These are phyloP conservation scores for Moesziomyces antarcticus DNA, from an alignment of 1,284 basidiomycete species.

Conservation along the genomic window DNA sequence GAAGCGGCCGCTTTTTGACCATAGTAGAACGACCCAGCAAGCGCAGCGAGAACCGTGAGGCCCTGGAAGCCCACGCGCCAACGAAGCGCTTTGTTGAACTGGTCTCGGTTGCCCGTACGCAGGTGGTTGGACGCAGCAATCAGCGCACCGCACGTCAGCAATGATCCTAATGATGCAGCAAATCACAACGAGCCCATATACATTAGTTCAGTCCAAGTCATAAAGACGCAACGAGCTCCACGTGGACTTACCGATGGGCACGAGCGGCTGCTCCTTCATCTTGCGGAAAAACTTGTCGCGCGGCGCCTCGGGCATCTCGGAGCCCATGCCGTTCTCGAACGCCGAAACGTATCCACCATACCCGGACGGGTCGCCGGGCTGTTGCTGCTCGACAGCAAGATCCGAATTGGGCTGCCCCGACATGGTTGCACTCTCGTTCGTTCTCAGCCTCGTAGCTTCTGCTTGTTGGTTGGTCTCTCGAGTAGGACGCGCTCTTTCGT, in stretches of 20 bases:
- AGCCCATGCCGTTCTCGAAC: conserved; percentile 3
- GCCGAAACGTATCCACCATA: background rate
- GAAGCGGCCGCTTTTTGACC: conserved; percentile 33
- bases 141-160: conserved; percentile 62
- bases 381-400: conserved; percentile 36
- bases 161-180: conserved; percentile 45
- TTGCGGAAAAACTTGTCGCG: conserved; percentile 62
- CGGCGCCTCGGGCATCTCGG: conserved; percentile 40
- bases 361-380: conserved; percentile 23
- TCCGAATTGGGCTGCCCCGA: conserved; percentile 37
- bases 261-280: conserved; percentile 63
- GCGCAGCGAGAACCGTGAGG: conserved; percentile 62
- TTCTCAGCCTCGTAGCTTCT: background rate
- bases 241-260: conserved; percentile 62
- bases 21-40: conserved; percentile 60
- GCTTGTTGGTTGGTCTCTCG: too few relatives aligned
- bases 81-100: conserved; percentile 63
- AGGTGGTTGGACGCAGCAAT: conserved; percentile 62
- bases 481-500: background rate
- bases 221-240: too few relatives aligned
- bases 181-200: background rate
- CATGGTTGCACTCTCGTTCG: conserved; percentile 12
- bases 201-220: background rate
- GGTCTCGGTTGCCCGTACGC: conserved; percentile 58
- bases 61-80: conserved; percentile 67